Evolutionary conservation across 805 yeast species (phyloP), one percentile per base, ranked within the genome.

Genomic region (Pichia exigua): DNA sequence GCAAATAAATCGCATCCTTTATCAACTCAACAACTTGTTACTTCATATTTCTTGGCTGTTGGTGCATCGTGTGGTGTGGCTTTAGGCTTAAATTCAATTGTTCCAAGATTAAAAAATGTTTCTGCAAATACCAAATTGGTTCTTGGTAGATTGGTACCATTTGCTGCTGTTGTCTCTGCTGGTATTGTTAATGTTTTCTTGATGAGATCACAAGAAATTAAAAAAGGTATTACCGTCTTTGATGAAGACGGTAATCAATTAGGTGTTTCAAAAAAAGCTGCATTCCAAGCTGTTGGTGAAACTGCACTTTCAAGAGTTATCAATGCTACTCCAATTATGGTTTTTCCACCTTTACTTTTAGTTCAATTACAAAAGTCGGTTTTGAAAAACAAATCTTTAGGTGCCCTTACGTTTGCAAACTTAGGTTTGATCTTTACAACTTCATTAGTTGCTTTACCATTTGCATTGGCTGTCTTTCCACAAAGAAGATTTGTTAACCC

Each of bases 301-400:
- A 94, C 99, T 12, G 98, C 97, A 3, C 82, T 91, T 32, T 87
- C 96, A 44, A 76, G 99, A 65, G 96, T 94, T 44, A 86, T 92
- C 59, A 94, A 90, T 62, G 97, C 98, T 18, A 87, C 99, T 0
- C 99, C 99, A 20, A 79, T 94, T 61, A 94, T 94, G 99, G 99
- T 87, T 21, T 67, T 94, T 7, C 99, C 99, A 1, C 97, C 99
- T 2, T 75, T 94, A 61, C 63, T 88, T 27, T 75, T 94, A 43
- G 89, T 90, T 45, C 79, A 75, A 65, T 73, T 94, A 57, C 97
- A 94, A 70, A 78, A 77, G 57, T 75, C 83, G 1, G 63, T 83
- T 18, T 73, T 91, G 56, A 82, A 78, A 62, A 85, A 87, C 35
- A 86, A 81, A 64, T 77, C 91, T 9, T 68, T 79, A 53, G 74